These are phyloP conservation scores for Lepidium campestre DNA, from an alignment of 441 rosid species.

Conservation along the genomic window DNA sequence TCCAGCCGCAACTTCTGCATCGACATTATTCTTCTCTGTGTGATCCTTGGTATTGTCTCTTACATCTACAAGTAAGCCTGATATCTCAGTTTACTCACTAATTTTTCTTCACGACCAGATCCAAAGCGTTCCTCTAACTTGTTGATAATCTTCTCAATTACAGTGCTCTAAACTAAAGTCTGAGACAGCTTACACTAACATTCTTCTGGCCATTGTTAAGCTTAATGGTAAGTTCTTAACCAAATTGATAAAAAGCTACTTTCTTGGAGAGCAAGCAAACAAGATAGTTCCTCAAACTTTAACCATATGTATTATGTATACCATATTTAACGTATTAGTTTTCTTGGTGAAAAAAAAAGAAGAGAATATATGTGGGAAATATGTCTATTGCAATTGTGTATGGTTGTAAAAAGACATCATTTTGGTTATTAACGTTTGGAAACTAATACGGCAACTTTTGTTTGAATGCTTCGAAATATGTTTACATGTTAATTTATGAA, in stretches of 20 bases:
- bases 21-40: conserved; percentile 67
- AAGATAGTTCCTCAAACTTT: neutral
- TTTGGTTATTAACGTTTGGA: too few relatives aligned
- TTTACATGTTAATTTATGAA: too few relatives aligned
- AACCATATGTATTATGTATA: conserved; percentile 4
- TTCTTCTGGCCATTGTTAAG: neutral
- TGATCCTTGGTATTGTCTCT: conserved; percentile 69
- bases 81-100: neutral
- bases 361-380: neutral
- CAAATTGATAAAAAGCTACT: neutral
- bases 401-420: too few relatives aligned
- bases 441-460: too few relatives aligned
- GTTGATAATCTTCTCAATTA: neutral
- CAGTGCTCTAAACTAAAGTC: conserved; percentile 23
- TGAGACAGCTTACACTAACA: too few relatives aligned
- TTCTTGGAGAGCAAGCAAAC: conserved; percentile 5
- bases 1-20: conserved; percentile 81
- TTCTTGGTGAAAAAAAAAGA: too few relatives aligned
- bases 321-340: neutral
- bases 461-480: too few relatives aligned
- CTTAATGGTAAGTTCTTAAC: neutral
- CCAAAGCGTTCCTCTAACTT: neutral
- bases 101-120: neutral
- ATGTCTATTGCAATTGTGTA: neutral
- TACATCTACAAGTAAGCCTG: conserved; percentile 78